phyloP scores from a whole-genome alignment of 2,329 filamentous ascomycete genomes.

The Cryphonectria radicalis region DNA sequence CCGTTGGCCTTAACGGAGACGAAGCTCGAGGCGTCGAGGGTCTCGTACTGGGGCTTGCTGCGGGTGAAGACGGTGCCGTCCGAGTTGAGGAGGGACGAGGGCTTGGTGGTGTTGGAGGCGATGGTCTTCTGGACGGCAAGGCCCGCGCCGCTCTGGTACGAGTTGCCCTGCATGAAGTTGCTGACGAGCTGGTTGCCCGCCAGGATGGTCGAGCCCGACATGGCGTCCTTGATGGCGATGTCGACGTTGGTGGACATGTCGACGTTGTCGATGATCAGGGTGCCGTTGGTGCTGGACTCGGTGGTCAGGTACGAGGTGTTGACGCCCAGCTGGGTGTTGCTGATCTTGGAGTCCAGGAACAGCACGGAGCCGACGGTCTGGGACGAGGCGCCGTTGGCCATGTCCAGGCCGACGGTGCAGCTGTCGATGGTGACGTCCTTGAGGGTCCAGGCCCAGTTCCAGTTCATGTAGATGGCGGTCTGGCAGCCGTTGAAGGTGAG shows the following conservation, averaged over 20 bases:
- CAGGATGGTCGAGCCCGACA: constrained; percentile 64
- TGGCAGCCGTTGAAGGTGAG: constrained; percentile 80
- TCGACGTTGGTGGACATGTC: constrained; percentile 73
- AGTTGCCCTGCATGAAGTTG: constrained; percentile 80
- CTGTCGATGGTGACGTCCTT: constrained; percentile 76
- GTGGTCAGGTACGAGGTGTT: constrained; percentile 71
- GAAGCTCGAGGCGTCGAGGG: constrained; percentile 69
- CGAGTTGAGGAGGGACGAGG: constrained; percentile 64
- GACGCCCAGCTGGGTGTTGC: constrained; percentile 76
- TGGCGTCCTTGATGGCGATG: constrained; percentile 65
- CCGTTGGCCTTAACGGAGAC: constrained; percentile 82
- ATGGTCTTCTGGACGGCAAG: constrained; percentile 63
- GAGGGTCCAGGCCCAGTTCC: constrained; percentile 88
- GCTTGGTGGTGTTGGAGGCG: constrained; percentile 63
- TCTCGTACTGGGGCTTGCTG: constrained; percentile 87
- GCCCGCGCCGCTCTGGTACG: constrained; percentile 58
- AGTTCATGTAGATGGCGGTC: constrained; percentile 86
- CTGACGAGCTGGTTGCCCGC: constrained; percentile 69
- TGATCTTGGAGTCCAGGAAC: constrained; percentile 79
- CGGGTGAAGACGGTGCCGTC: constrained; percentile 77
- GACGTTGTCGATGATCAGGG: constrained; percentile 86
- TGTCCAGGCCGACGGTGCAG: constrained; percentile 77
- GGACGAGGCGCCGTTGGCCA: constrained; percentile 65
- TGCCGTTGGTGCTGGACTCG: constrained; percentile 73
- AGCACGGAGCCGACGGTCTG: constrained; percentile 87